These are phyloP conservation scores for Sindora glabra DNA, from an alignment of 306 rosid genomes.

Conservation along the genomic window DNA sequence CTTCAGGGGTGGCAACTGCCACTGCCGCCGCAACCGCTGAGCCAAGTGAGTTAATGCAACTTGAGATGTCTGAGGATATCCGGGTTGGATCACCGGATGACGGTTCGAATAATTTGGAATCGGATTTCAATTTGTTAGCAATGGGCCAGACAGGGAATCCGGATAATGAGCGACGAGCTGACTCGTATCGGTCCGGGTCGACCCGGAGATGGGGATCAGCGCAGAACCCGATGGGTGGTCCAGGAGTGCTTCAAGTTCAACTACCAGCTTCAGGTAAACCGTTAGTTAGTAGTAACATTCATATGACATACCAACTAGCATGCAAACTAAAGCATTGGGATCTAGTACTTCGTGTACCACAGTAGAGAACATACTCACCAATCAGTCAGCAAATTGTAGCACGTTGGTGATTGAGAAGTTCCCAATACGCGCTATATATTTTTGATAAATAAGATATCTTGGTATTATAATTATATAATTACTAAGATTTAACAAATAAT, in stretches of 20 bases:
- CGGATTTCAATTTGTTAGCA: constrained; percentile 55
- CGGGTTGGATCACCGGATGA: constrained; percentile 81
- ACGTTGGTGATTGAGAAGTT: too few species aligned
- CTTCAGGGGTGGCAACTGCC: background rate
- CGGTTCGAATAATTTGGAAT: constrained; percentile 61
- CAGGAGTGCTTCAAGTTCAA: constrained; percentile 21
- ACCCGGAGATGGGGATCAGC: constrained; percentile 30
- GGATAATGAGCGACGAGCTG: constrained; percentile 10
- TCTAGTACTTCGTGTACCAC: background rate
- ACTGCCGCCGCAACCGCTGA: constrained; percentile 17
- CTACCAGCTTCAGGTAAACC: constrained; percentile 43
- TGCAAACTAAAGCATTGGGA: background rate
- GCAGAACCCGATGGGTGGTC: background rate
- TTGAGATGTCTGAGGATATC: constrained; percentile 78
- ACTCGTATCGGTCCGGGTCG: constrained; percentile 31
- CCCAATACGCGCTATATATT: too few species aligned
- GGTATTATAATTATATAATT: too few species aligned
- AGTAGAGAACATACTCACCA: background rate
- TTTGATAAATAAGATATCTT: too few species aligned
- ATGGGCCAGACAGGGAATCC: constrained; percentile 27
- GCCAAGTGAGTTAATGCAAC: constrained; percentile 74
- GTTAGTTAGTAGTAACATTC: background rate
- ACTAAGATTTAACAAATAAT: too few species aligned
- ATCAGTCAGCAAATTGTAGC: too few species aligned
- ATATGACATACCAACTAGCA: background rate